Percentiles rank a stretch among this genome's conserved stretches.
Conservation (phyloP, 1,139 yeast species). For the Geotrichum klebahnii region DNA sequence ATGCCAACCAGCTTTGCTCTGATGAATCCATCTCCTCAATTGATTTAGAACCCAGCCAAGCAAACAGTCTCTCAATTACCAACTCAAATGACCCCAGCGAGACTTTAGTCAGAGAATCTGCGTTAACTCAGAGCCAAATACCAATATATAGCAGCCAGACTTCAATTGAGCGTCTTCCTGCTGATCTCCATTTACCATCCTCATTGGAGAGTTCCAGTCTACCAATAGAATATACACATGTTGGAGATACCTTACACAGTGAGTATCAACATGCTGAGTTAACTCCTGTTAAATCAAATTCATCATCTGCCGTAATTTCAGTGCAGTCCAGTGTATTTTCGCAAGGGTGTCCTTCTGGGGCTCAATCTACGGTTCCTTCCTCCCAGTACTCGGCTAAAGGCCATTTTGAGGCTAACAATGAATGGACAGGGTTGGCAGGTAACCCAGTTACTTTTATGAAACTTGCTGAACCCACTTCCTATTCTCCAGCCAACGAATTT, state of each 20-base stretch:
- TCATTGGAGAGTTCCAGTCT: too few species aligned
- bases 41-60: neutral
- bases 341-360: neutral
- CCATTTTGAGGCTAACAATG: neutral
- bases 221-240: too few species aligned
- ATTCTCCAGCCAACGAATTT: conserved; percentile 16
- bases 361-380: conserved; percentile 11
- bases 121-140: neutral
- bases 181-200: too few species aligned
- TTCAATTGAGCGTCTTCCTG: too few species aligned
- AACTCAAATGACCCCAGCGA: neutral
- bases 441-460: conserved; percentile 6
- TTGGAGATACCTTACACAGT: neutral
- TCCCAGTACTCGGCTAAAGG: conserved; percentile 8
- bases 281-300: neutral
- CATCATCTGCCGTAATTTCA: conserved; percentile 6
- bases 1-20: neutral
- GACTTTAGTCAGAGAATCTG: neutral
- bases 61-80: neutral
- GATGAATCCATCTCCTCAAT: neutral
- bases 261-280: neutral
- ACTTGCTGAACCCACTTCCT: conserved; percentile 10
- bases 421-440: neutral
- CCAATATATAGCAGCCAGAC: too few species aligned
- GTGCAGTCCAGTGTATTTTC: conserved; percentile 16